phyloP scores from a whole-genome alignment of 768 basidiomycete genomes.

The Lactarius trivialis region DNA sequence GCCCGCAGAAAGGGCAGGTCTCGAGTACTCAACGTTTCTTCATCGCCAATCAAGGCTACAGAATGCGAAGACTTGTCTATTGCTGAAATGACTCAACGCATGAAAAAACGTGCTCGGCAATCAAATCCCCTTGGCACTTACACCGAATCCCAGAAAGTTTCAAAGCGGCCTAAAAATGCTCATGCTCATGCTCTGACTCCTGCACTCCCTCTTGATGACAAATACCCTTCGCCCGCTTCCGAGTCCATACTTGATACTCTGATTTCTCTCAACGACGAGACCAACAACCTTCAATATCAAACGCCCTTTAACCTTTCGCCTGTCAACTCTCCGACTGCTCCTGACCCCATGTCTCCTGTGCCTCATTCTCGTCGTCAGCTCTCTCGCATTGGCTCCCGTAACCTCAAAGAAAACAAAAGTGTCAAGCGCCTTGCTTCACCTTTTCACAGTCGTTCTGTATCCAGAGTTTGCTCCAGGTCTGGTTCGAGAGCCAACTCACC shows the following conservation, averaged over 20 bases:
- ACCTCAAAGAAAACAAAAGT: constrained; percentile 35
- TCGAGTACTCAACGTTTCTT: constrained; percentile 11
- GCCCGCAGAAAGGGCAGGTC: constrained; percentile 9
- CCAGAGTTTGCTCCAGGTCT: constrained; percentile 35
- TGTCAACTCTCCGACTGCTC: constrained; percentile 23
- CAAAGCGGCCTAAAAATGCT: constrained; percentile 33
- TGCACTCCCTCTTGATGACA: constrained; percentile 2
- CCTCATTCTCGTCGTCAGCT: constrained; percentile 32
- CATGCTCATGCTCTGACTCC: constrained; percentile 20
- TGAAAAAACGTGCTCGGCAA: constrained; percentile 45
- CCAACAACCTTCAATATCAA: constrained; percentile 24
- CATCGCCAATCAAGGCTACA: constrained; percentile 28
- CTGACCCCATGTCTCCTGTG: constrained; percentile 39
- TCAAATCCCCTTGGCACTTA: constrained; percentile 21
- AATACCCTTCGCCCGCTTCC: neutral
- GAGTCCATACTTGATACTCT: constrained; percentile 2
- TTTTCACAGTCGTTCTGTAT: constrained; percentile 41
- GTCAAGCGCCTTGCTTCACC: constrained; percentile 36
- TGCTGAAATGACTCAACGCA: constrained; percentile 38
- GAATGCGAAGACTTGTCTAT: constrained; percentile 32
- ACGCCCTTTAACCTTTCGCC: constrained; percentile 23
- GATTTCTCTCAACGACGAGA: constrained; percentile 20
- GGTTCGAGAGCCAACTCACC: constrained; percentile 20
- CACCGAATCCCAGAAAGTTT: constrained; percentile 24
- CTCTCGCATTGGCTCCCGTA: constrained; percentile 37